These are phyloP conservation scores for Karstenula rhodostoma DNA, from an alignment of 2,329 filamentous ascomycete species.

Conservation along the genomic window DNA sequence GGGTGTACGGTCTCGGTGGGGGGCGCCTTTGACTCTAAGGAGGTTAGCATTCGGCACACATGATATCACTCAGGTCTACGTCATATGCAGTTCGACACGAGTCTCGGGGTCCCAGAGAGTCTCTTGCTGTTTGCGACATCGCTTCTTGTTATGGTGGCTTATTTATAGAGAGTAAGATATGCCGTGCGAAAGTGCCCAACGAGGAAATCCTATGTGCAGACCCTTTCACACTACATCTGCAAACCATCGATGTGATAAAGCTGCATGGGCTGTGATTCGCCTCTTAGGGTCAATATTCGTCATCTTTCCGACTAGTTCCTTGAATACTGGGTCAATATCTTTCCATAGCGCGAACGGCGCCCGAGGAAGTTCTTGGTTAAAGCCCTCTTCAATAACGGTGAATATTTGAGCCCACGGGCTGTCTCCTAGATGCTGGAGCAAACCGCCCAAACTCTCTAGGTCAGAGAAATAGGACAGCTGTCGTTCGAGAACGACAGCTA, in stretches of 20 bases:
- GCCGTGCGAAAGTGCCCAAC: no score
- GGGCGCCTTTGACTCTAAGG: no score
- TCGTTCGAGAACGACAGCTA: conserved; percentile 52
- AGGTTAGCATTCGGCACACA: no score
- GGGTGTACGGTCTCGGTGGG: neutral
- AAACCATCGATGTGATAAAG: conserved; percentile 41
- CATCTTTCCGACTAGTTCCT: conserved; percentile 40
- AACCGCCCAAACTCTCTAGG: conserved; percentile 49
- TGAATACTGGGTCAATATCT: conserved; percentile 36
- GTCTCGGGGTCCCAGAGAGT: no score
- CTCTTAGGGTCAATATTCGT: conserved; percentile 44
- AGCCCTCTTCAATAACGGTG: conserved; percentile 45
- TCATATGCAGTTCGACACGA: no score
- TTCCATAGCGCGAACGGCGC: conserved; percentile 42
- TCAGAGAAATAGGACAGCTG: conserved; percentile 60
- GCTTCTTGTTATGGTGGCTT: no score
- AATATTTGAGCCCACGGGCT: conserved; percentile 47
- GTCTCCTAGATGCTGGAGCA: conserved; percentile 51
- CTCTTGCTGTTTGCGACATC: no score
- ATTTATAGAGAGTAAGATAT: no score
- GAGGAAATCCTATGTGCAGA: no score
- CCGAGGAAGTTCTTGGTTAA: conserved; percentile 52
- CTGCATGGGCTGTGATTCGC: conserved; percentile 43
- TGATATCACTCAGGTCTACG: no score
- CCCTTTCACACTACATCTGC: neutral